Evolutionary conservation across 495 filamentous ascomycete genomes (phyloP), one percentile per base, ranked within the genome.

Genomic region (Cairneyella variabilis): DNA sequence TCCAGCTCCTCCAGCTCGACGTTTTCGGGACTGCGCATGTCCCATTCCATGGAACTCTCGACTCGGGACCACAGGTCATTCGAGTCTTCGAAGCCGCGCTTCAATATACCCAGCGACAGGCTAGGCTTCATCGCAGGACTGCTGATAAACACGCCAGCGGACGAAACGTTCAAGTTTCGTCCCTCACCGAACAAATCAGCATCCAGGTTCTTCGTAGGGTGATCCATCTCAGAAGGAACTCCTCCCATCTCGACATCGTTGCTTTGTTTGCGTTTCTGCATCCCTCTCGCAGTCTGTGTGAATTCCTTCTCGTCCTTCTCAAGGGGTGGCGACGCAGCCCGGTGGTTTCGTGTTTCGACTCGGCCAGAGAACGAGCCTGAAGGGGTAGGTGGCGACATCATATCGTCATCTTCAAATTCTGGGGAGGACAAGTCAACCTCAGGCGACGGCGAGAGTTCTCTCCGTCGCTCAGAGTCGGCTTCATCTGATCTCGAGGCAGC

Each of bases 281-380:
- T 80, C 38, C 83, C 85, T 62, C 85, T 84, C 8, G 93, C 93
- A 5, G 92, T 97, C 70, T 92, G 90, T 3, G 90, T 96, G 64
- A 98, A 98, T 69, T 97, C 93, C 61, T 86, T 88, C 72, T 98
- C 93, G 58, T 97, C 93, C 57, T 89, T 87, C 72, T 98, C 93
- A 25, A 97, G 78, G 20, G 89, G 90, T 43, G 95, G 93, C 56
- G 87, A 90, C 44, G 81, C 80, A 7, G 83, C 85, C 49, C 86
- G 83, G 51, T 83, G 74, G 30, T 84, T 86, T 47, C 62, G 58
- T 48, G 66, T 50, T 55, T 63, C 66, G 34, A 39, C 38, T 61
- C 77, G 75, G 27, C 68, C 68, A 3, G 80, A 77, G 48, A 85
- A 82, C 2, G 82, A 78, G n/a, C 76, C 78, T 52, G 74, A 75